Percentiles rank a stretch among this genome's conserved stretches.
Evolutionary conservation across 75 land plant species (phyloP).

Genomic region (Adiantum capillusveneris): DNA sequence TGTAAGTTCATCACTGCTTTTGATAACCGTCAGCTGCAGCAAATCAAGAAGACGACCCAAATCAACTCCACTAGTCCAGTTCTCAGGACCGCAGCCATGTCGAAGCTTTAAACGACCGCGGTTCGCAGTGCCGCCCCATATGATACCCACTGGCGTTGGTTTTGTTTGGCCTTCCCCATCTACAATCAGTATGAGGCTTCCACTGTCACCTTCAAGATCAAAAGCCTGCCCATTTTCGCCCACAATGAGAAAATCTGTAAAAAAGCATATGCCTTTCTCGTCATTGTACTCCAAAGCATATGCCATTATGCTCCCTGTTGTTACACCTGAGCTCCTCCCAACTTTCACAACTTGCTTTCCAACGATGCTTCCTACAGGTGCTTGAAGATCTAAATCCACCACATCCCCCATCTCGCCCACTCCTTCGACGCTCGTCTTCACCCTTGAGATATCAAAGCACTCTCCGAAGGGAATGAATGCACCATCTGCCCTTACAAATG

Average conservation of each 20-base stretch:
- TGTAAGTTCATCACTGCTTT: conserved; percentile 37
- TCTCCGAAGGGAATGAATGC: conserved; percentile 41
- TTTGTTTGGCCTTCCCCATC: conserved; percentile 31
- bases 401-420: conserved; percentile 58
- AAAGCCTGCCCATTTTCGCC: conserved; percentile 75
- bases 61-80: conserved; percentile 94
- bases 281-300: conserved; percentile 88
- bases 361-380: conserved; percentile 53
- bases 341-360: conserved; percentile 75
- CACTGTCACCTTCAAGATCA: conserved; percentile 87
- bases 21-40: conserved; percentile 66
- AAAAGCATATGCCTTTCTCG: conserved; percentile 80
- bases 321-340: conserved; percentile 76
- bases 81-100: conserved; percentile 57
- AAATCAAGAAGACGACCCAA: conserved; percentile 80
- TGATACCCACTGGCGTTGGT: conserved; percentile 67
- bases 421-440: conserved; percentile 29
- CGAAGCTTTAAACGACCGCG: conserved; percentile 66
- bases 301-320: conserved; percentile 69
- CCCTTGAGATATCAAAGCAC: conserved; percentile 27
- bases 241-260: conserved; percentile 77
- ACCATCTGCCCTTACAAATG: conserved; percentile 34
- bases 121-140: conserved; percentile 87
- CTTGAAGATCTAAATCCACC: conserved; percentile 58
- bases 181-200: conserved; percentile 56